Evolutionary conservation across 148 eudicot species (phyloP), one percentile per base, ranked within the genome.

Genomic region (Fallopia convolvulus): DNA sequence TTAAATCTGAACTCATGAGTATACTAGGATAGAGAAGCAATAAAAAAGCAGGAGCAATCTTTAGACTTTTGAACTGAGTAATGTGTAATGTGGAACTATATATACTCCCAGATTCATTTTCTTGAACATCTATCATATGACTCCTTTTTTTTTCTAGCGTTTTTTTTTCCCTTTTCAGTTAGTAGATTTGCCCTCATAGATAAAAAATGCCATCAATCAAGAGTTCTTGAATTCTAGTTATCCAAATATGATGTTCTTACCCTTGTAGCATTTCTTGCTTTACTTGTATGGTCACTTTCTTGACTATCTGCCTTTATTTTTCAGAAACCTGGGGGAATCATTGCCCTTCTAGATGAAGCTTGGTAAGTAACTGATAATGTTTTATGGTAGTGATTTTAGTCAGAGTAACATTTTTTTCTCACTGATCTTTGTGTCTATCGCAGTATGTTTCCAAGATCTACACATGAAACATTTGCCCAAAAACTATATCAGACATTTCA

Each of bases 321-420:
- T 78, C 93, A 96, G 99, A 96, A 96, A 90, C 98, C 98, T 70
- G 99, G 98, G 82, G 99, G 99, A 81, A 96, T 96, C 47, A 93
- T 96, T 30, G 86, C 98, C 77, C 99, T 96, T 81, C 85, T 96
- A 70, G 99, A 96, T 87, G 98, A 96, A 90, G 98, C 98, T 78
- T 96, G 99, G 99, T 96, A 86, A 89, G 97, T 14, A 68, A 33
- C 15, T 21, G 46, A 33, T 68, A 26, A 68, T 68, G 72, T 21
- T 68, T 33, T 39, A 33, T 33, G 44, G 44, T 14, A 33, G n/a
- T 5, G 17, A 68, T 33, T 68, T 33, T 15, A 14, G 46, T 68
- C 20, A 33, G 42, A 42, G 20, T 68, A 39, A 39, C 20, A 68
- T 15, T 39, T 68, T 6, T 20, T 20, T 39, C 36, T 36, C 46